Percentiles rank a stretch among this genome's conserved stretches.
Conservation (phyloP, 176 grass and related monocot genomes). For the Secale cereale region DNA sequence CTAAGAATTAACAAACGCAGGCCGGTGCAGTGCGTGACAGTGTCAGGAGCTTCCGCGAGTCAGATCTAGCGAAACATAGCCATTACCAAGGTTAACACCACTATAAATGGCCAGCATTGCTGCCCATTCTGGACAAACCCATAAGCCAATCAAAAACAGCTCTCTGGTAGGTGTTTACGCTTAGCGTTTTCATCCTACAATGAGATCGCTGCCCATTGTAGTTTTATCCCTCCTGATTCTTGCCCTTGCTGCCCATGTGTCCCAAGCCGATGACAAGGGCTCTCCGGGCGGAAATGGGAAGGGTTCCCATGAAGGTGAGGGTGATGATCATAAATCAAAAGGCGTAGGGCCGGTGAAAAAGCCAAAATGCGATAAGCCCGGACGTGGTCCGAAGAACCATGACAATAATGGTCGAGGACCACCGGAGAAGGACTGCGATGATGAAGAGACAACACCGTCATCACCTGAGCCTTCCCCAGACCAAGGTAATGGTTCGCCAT, state of each 20-base stretch:
- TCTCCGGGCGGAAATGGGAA: background rate
- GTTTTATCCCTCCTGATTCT: background rate
- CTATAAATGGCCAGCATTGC: constrained; percentile 8
- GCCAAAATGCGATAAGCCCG: constrained; percentile 28
- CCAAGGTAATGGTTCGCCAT: constrained; percentile 11
- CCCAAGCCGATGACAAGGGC: background rate
- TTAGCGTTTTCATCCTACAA: background rate
- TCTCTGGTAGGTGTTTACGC: background rate
- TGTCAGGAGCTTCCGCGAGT: background rate
- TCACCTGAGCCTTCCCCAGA: background rate
- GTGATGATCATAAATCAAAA: background rate
- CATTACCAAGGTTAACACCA: background rate
- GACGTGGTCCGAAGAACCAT: background rate
- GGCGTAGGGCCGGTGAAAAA: constrained; percentile 23
- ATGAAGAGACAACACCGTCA: background rate
- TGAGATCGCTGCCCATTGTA: constrained; percentile 6
- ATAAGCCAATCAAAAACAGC: background rate
- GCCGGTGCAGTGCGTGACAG: background rate
- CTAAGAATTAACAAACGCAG: background rate
- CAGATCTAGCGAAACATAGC: background rate
- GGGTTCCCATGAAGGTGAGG: background rate
- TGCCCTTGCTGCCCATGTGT: background rate
- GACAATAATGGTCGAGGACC: background rate
- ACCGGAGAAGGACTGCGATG: background rate
- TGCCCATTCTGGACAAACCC: background rate